phyloP scores from a whole-genome alignment of 2,329 filamentous ascomycete genomes.

The Phaeosphaeriaceae sp. region DNA sequence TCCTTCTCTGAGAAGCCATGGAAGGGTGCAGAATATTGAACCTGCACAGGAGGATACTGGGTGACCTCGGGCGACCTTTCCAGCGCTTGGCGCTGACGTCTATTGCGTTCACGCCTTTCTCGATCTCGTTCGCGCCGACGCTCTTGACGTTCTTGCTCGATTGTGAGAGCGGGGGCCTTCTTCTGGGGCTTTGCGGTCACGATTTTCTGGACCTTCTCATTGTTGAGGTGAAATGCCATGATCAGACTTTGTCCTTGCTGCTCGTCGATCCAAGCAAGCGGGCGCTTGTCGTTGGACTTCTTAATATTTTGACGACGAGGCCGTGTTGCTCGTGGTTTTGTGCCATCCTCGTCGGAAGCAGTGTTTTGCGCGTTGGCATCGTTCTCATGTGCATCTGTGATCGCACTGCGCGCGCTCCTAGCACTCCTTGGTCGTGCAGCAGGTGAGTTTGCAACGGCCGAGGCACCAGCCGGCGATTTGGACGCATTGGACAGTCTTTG shows the following conservation, averaged over 20 bases:
- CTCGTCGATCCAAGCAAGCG: slow-evolving; percentile 47
- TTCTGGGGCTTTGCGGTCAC: slow-evolving; percentile 66
- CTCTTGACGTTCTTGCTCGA: slow-evolving; percentile 41
- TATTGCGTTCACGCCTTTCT: slow-evolving; percentile 55
- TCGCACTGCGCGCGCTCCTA: slow-evolving; percentile 25
- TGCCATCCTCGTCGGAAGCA: slow-evolving; percentile 39
- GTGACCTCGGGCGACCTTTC: slow-evolving; percentile 53
- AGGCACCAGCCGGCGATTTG: slow-evolving; percentile 38
- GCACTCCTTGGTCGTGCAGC: slow-evolving; percentile 34
- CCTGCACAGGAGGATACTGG: slow-evolving; percentile 68
- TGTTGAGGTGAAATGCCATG: slow-evolving; percentile 51
- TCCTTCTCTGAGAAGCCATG: slow-evolving; percentile 91
- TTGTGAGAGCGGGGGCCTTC: slow-evolving; percentile 38
- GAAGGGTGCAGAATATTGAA: slow-evolving; percentile 77
- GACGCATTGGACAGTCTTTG: slow-evolving; percentile 48
- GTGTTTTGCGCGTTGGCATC: slow-evolving; percentile 35
- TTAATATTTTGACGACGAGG: slow-evolving; percentile 43
- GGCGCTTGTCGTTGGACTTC: slow-evolving; percentile 42
- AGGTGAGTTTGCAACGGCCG: slow-evolving; percentile 40
- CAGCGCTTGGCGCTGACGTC: slow-evolving; percentile 53
- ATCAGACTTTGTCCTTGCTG: slow-evolving; percentile 39
- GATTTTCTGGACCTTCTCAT: slow-evolving; percentile 67
- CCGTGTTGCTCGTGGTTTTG: slow-evolving; percentile 40
- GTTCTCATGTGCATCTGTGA: slow-evolving; percentile 40
- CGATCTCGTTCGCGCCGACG: slow-evolving; percentile 43